These are phyloP conservation scores for Toxicodendron radicans DNA, from an alignment of 345 rosid species.

Conservation along the genomic window DNA sequence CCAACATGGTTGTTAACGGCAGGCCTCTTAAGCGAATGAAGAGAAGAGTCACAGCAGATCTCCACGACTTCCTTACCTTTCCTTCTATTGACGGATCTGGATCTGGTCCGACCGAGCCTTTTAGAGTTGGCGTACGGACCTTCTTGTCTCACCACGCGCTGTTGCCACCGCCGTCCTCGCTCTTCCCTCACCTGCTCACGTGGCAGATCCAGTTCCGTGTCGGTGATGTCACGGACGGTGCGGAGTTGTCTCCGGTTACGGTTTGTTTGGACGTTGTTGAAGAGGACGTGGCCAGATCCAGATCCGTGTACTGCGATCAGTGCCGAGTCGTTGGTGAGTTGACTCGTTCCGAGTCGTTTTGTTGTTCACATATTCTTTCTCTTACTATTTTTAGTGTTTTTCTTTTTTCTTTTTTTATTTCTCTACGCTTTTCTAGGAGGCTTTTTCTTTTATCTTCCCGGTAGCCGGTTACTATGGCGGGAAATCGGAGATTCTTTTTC, in stretches of 20 bases:
- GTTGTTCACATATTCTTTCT: constrained; percentile 20
- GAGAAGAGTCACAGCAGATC: constrained; percentile 72
- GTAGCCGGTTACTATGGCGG: constrained; percentile 34
- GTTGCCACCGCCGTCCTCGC: constrained; percentile 48
- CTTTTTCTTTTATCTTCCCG: constrained; percentile 10
- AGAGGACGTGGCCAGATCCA: constrained; percentile 74
- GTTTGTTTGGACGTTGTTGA: constrained; percentile 57
- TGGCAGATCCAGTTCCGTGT: constrained; percentile 59
- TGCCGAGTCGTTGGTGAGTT: constrained; percentile 84
- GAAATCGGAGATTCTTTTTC: constrained; percentile 18
- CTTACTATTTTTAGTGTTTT: constrained; percentile 5
- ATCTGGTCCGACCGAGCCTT: constrained; percentile 28
- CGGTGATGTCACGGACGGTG: constrained; percentile 41
- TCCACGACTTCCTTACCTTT: constrained; percentile 52
- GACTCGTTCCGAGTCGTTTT: constrained; percentile 30
- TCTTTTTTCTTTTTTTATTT: constrained; percentile 6
- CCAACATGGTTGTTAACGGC: constrained; percentile 51
- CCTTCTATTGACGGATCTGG: constrained; percentile 27
- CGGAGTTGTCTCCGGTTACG: constrained; percentile 32
- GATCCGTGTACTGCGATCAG: constrained; percentile 74
- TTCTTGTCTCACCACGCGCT: constrained; percentile 51
- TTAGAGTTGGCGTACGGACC: constrained; percentile 42
- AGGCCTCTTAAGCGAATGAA: constrained; percentile 65
- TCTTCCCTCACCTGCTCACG: constrained; percentile 51
- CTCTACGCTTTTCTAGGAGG: constrained; percentile 19